Base-by-base conservation (phyloP, 116 monocot species). In the Posidonia oceanica region DNA sequence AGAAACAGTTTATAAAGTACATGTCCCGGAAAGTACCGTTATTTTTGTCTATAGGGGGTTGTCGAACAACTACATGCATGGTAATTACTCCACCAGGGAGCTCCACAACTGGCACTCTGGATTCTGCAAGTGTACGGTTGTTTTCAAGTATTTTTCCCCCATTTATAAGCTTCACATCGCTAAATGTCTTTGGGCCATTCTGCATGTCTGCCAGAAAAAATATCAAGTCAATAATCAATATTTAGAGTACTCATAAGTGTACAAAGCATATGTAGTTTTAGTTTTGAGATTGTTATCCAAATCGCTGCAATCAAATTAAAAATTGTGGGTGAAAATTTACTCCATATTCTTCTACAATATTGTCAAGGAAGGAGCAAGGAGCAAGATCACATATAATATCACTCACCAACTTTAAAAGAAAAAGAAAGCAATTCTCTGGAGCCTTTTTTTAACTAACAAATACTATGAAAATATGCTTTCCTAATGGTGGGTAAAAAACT, bases 11-110 rank as follows among this genome's bases (percentile, higher is more conserved):
- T 48, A 48, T 7, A 0, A 48, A 48, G 12, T 48, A 48, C 8
- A 10, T 48, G 12, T 10, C 3, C 48, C 38, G 40, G 16, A 6
- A 64, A 1, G 0, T 80, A 77, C 77, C 80, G 51, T 61, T 74
- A 51, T 75, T 71, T 69, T 77, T 84, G 21, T 78, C 80, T 22
- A 44, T 36, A 10, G 48, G 36, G 3, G 80, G 72, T 51, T 75
- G 80, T 20, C 69, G 84, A 54, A 84, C 84, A 41, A 84, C 84
- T 18, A 84, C 84, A 71, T 84, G 84, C 84, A 84, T 84, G 17
- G 84, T 84, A 54, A 80, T 77, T 14, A 80, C 63, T 58, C 80
- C 80, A 69, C 84, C 80, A 3, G 80, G 84, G 60, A 84, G 71
- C 18, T 84, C 84, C 10, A 68, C 72, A 68, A 84, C 75, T 36